Base-by-base conservation (phyloP, 805 yeast genomes). In the Ogataea nonfermentans region DNA sequence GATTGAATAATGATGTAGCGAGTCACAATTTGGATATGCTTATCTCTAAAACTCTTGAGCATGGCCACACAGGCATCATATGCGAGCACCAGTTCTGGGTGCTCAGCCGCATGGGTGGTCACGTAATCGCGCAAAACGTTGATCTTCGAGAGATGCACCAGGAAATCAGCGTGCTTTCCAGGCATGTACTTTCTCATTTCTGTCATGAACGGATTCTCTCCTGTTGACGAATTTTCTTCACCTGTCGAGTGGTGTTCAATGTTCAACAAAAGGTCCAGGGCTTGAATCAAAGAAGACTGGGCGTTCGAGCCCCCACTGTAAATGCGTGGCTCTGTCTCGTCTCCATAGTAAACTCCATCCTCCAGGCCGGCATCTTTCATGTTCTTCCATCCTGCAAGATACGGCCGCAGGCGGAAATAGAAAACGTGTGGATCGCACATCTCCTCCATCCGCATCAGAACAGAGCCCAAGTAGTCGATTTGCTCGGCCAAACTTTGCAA, bases 101-200 rank as follows among this genome's bases (percentile, higher is more conserved):
- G 51, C 4, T 62, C 53, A 1, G 50, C 46, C 38, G 76, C 58
- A 17, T 59, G 51, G 3, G 49, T 54, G 22, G 69, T 42, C 6
- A 89, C 96, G 50, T 67, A 87, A 17, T 81, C 80, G 33, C 85
- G 72, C 33, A 90, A 65, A 34, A 70, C 74, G 16, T 87, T 74
- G 10, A 73, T 74, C 36, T 70, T 62, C 13, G 79, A 70, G 23
- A 91, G 62, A 47, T 76, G 79, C 16, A 66, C 65, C 46, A 90
- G 69, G 59, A 90, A 91, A 40, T 82, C 76, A 31, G 84, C 73
- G 63, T 91, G 97, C 35, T 78, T 75, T 6, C 83, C 79, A 1
- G 98, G 98, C 98, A 90, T 90, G 62, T 90, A 90, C 9, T 65
- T 55, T 54, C 91, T 75, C 96, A 90, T 90, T 46, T 85, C 91